Evolutionary conservation across 306 rosid genomes (phyloP), one percentile per base, ranked within the genome.

Genomic region (Fragaria nilgerrensis): DNA sequence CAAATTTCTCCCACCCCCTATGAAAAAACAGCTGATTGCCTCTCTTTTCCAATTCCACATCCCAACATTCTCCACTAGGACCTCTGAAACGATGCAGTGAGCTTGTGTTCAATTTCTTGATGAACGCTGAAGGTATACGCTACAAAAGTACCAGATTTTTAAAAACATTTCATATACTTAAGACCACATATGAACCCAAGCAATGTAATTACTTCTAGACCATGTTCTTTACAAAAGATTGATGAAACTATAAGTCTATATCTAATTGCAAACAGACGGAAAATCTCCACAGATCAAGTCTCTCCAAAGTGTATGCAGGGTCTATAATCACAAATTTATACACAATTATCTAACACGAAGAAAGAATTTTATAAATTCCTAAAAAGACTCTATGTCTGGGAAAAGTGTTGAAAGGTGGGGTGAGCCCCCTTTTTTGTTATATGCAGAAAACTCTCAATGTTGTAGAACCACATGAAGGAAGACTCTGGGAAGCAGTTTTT

Each of bases 121-220:
- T n/a, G 67, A 47, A 76, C 5, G 25, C 20, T 27, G 68, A 41
- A 10, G 80, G 80, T 69, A 53, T 55, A 56, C 68, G 58, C 75
- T 68, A 5, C 63, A 67, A 22, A 65, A 49, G 39, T 17, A 49
- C 49, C 41, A 59, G 58, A 37, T 55, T 45, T 20, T 41, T 27
- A 49, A 1, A 16, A 1, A 16, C 16, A 32, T 2, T 34, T 61
- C 37, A 61, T 6, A 16, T 1, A 9, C 45, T 34, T 36, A 64
- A 64, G 36, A 63, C 17, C 45, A 7, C 14, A 10, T 9, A 55
- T 55, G 27, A 55, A 55, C 10, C 13, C 27, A 55, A 65, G 47
- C 15, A 16, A 65, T 19, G 39, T 36, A 44, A 34, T 29, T 63
- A 65, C 45, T 19, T 65, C 15, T 9, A 36, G 10, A 14, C 20